Conservation (phyloP, 768 basidiomycete species). For the Suillus alpinus region DNA sequence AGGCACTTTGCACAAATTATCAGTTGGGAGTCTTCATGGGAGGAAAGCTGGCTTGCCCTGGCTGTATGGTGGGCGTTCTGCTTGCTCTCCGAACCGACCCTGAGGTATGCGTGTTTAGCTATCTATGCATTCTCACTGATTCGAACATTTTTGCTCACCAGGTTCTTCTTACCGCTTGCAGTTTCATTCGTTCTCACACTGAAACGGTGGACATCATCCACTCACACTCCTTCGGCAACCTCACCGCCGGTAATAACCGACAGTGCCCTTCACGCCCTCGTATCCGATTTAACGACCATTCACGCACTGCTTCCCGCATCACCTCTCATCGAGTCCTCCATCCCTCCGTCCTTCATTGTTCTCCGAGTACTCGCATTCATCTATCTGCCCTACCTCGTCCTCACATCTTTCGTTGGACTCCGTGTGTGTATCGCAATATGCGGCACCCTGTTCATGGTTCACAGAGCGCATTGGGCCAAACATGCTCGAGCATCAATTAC, state of each 20-base stretch:
- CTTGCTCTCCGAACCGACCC: slow-evolving; percentile 48
- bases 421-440: slow-evolving; percentile 56
- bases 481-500: slow-evolving; percentile 54
- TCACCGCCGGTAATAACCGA: slow-evolving; percentile 55
- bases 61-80: slow-evolving; percentile 78
- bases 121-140: slow-evolving; percentile 7
- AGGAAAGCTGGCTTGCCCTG: slow-evolving; percentile 65
- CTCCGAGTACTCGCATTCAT: slow-evolving; percentile 56
- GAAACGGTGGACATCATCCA: slow-evolving; percentile 22
- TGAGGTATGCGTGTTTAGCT: slow-evolving; percentile 41
- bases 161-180: slow-evolving; percentile 58
- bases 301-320: slow-evolving; percentile 52
- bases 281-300: slow-evolving; percentile 67
- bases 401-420: slow-evolving; percentile 61
- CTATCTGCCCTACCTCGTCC: slow-evolving; percentile 64
- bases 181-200: slow-evolving; percentile 39
- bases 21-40: slow-evolving; percentile 56
- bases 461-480: slow-evolving; percentile 66
- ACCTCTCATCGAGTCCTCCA: slow-evolving; percentile 26
- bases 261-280: slow-evolving; percentile 45
- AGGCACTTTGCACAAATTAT: slow-evolving; percentile 46
- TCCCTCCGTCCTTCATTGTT: slow-evolving; percentile 32
- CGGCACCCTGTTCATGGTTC: slow-evolving; percentile 58
- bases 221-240: slow-evolving; percentile 12
- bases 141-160: slow-evolving; percentile 21